phyloP scores from a whole-genome alignment of 106 monocot species.

The Gastrodia elata region DNA sequence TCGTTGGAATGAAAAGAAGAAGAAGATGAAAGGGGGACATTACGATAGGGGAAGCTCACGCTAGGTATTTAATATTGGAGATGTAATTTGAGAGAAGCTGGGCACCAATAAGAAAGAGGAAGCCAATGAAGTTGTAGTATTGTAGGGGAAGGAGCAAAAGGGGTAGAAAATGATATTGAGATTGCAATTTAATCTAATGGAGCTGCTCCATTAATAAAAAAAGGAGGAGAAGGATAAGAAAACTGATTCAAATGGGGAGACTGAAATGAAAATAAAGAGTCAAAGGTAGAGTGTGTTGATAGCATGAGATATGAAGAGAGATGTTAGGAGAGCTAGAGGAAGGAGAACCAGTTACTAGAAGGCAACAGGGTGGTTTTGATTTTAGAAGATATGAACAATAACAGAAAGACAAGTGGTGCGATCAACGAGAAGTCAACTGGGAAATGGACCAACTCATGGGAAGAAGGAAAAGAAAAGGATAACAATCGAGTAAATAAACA shows the following conservation, averaged over 20 bases:
- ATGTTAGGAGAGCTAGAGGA: no score
- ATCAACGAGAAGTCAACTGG: neutral
- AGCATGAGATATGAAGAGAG: neutral
- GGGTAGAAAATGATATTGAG: neutral
- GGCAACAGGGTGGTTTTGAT: neutral
- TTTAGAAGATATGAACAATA: neutral
- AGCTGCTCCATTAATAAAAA: neutral
- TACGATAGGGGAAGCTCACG: neutral
- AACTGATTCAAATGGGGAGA: neutral
- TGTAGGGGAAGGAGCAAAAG: conserved; percentile 1
- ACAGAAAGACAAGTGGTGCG: no score
- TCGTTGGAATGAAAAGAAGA: neutral
- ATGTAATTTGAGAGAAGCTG: neutral
- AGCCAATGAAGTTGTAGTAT: neutral
- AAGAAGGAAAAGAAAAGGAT: conserved; percentile 4
- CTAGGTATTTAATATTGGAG: neutral
- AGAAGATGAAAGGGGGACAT: neutral
- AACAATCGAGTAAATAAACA: neutral
- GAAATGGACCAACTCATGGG: neutral
- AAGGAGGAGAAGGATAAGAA: neutral
- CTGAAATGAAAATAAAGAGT: no score
- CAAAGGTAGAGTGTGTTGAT: neutral
- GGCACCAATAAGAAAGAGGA: neutral
- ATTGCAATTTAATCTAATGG: neutral
- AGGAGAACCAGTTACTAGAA: no score